Evolutionary conservation across 2,329 filamentous ascomycete species (phyloP), one percentile per base, ranked within the genome.

Genomic region (Ophiostoma sp.): DNA sequence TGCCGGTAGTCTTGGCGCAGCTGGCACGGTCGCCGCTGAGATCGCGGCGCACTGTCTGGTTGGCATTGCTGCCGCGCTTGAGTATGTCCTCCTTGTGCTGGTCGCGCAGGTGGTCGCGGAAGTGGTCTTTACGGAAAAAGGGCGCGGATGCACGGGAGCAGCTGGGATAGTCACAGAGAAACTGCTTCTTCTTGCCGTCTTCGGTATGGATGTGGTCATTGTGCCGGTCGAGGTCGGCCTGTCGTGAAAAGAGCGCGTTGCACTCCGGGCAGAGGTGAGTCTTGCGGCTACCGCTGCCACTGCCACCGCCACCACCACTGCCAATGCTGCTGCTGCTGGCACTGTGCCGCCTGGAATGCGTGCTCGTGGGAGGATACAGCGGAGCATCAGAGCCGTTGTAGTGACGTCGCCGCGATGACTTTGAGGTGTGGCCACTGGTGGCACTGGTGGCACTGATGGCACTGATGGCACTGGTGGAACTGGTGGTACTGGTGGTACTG

Each of bases 81-180:
- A 80, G 78, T 44, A 86, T 80, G 72, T 86, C 84, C 74, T 88
- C 86, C 69, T 79, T 79, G 79, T 88, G 86, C 72, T 79, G 85
- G 65, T 84, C 81, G 41, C 86, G 81, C 52, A 86, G 80, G 75
- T 88, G 86, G 71, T 86, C 85, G 52, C 85, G 81, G 75, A 82
- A 86, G 77, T 87, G 86, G 72, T 88, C 86, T 41, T 83, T 81
- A 44, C 86, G 81, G 73, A 80, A 79, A 74, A 87, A 87, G 1
- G 84, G 82, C 2, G 80, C 77, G 6, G 76, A 75, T 36, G 77
- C 77, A 8, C 86, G 82, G 33, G 76, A 72, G 75, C 86, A 87
- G 68, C 76, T 79, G 23, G 78, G 76, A 74, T 86, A 86, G 79
- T 87, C 85, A 76, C 86, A 88, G 27, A 75, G 77, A 74, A 79